phyloP scores from a whole-genome alignment of 2,329 filamentous ascomycete species.

The Fusarium oligoseptatum region DNA sequence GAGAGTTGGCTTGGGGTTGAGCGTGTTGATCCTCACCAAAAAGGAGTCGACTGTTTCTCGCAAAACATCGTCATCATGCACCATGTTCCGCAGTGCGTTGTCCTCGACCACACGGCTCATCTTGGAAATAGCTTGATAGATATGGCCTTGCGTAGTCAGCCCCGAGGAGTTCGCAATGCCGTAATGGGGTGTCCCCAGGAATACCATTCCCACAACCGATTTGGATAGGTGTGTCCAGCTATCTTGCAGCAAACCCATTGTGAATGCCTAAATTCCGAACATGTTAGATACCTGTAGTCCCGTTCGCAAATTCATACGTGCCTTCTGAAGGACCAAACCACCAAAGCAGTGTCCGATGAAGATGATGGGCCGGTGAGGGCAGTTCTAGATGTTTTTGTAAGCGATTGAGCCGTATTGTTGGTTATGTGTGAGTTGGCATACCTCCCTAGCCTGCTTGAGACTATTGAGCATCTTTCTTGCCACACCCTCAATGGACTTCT shows the following conservation, averaged over 20 bases:
- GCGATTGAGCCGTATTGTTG: not conserved
- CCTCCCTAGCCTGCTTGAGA: not conserved
- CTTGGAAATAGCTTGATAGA: constrained; percentile 1
- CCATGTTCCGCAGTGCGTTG: constrained; percentile 9
- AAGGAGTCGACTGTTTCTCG: constrained; percentile 9
- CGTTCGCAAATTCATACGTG: not conserved
- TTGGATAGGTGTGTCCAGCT: constrained; percentile 4
- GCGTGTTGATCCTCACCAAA: not conserved
- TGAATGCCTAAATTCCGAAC: not conserved
- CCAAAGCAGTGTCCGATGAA: constrained; percentile 33
- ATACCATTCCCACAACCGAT: constrained; percentile 15
- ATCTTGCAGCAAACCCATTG: not conserved
- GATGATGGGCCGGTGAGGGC: constrained; percentile 14
- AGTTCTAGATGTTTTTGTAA: not conserved
- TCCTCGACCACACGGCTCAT: not conserved
- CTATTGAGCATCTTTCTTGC: constrained; percentile 6
- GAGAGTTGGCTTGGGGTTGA: not conserved
- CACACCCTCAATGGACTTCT: constrained; percentile 3
- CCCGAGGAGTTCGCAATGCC: not conserved
- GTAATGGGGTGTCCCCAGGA: constrained; percentile 21
- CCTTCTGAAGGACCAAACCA: constrained; percentile 25
- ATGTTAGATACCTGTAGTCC: not conserved
- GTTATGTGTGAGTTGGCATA: not conserved
- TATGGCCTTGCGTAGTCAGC: not conserved
- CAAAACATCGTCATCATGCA: constrained; percentile 9